Evolutionary conservation across 2,329 filamentous ascomycete species (phyloP).

Genomic region (Leptodontidium sp.): DNA sequence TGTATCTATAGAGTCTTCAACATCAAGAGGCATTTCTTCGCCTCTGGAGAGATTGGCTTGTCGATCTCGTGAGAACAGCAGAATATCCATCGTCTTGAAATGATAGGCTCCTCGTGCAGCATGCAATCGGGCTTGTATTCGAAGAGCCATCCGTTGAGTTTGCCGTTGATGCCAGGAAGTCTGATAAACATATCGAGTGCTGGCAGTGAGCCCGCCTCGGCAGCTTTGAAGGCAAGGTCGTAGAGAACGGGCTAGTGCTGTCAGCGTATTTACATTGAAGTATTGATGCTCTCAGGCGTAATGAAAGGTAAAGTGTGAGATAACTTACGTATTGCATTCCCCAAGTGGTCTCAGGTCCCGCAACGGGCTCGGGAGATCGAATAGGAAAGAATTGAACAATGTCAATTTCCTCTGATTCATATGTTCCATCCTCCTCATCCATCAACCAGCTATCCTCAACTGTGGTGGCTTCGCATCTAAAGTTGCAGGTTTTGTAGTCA

Average conservation of each 20-base stretch:
- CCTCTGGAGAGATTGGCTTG: not conserved
- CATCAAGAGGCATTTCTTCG: not conserved
- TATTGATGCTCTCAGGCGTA: not conserved
- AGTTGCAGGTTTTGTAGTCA: not conserved
- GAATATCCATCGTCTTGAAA: not conserved
- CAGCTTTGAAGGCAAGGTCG: not conserved
- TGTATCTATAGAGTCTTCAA: too few relatives aligned
- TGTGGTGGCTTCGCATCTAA: not conserved
- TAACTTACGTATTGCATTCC: constrained; percentile 3
- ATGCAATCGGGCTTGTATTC: not conserved
- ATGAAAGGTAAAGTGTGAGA: not conserved
- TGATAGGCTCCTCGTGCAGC: not conserved
- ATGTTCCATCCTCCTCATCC: too few relatives aligned
- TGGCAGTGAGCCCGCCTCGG: not conserved
- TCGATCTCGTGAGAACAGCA: not conserved
- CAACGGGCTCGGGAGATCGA: not conserved
- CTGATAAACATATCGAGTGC: constrained; percentile 1
- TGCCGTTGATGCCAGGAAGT: not conserved
- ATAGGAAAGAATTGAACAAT: not conserved
- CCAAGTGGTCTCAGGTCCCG: not conserved
- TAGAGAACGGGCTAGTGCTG: not conserved
- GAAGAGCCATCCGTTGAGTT: not conserved
- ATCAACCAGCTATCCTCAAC: not conserved
- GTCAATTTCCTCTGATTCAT: not conserved
- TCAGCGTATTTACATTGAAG: not conserved